A percentile compares a stretch with the other conserved stretches of the same genome.
phyloP scores from a whole-genome alignment of 2,329 filamentous ascomycete genomes.

The Calonectria pteridis region DNA sequence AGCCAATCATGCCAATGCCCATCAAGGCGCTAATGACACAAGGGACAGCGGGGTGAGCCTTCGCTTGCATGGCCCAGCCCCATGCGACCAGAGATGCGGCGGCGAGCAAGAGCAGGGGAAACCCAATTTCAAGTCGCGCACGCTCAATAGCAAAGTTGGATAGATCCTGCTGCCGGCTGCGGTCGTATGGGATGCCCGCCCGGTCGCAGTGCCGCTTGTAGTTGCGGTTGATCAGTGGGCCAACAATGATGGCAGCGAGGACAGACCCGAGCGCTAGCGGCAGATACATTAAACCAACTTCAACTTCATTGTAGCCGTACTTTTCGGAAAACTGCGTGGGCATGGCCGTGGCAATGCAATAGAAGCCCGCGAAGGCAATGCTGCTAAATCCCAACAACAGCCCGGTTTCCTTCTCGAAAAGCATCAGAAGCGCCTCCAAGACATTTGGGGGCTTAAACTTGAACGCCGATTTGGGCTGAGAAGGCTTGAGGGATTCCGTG shows the following conservation, averaged over 20 bases:
- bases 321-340: constrained; percentile 59
- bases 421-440: constrained; percentile 54
- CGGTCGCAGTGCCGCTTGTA: constrained; percentile 71
- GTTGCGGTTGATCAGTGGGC: constrained; percentile 74
- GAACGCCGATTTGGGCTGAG: constrained; percentile 40
- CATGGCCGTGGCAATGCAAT: constrained; percentile 60
- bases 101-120: constrained; percentile 64
- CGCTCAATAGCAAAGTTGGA: constrained; percentile 64
- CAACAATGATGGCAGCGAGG: constrained; percentile 59
- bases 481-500: constrained; percentile 20
- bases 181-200: constrained; percentile 65
- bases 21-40: constrained; percentile 61
- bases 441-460: constrained; percentile 57
- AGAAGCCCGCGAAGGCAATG: constrained; percentile 64
- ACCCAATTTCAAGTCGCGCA: constrained; percentile 61
- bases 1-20: constrained; percentile 64
- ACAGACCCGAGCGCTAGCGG: constrained; percentile 65
- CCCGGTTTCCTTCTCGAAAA: constrained; percentile 57
- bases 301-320: constrained; percentile 70
- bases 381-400: constrained; percentile 59
- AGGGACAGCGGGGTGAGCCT: constrained; percentile 58
- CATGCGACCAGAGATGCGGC: constrained; percentile 61
- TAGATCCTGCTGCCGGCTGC: constrained; percentile 64
- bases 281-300: constrained; percentile 66
- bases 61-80: constrained; percentile 64